Evolutionary conservation across 208 protist genomes (phyloP), one percentile per base, ranked within the genome.

Genomic region (Crithidia expoeki): DNA sequence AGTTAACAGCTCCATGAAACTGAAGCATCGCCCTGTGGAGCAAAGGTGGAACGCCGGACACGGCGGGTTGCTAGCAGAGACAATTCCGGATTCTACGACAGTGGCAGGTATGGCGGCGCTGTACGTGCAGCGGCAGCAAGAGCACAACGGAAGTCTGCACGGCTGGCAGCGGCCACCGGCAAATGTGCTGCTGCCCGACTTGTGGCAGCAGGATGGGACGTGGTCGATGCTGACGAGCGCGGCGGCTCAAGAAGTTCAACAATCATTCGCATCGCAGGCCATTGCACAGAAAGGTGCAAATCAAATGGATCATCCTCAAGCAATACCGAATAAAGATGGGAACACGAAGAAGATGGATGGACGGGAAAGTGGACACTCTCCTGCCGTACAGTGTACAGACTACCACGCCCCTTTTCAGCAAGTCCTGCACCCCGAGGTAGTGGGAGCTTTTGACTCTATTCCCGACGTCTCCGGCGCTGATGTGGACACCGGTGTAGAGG

Each of bases 371-470:
- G 36, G 2, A 52, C 23, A 9, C 61, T 61, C 42, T 1, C 2
- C 42, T 9, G 40, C 0, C 4, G 38, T 25, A 27, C 40, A n/a
- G 4, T 64, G 58, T 27, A 7, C 12, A 6, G 79, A 84, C 44
- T 84, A 84, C 50, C 79, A 81, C 56, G 74, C 74, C 2, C 74
- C 68, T 16, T 84, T 84, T 47, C 73, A 76, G 57, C 19, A 47
- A 14, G 63, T 84, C 9, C 38, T 68, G 10, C 27, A 65, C 14
- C 79, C 79, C 1, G 79, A 80, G 56, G 17, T 38, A 1, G 64
- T 75, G 34, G 72, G 72, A 36, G 19, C 56, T 23, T 25, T 32
- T 14, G 10, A 65, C 32, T 42, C 61, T 60, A 25, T 60, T 53
- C 25, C 68, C 23, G 58, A 34, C 49, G 65, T 33, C 36, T 66